A percentile compares a stretch with the other conserved stretches of the same genome.
Evolutionary conservation across 768 basidiomycete species (phyloP).

Genomic region (Mrakia blollopis): DNA sequence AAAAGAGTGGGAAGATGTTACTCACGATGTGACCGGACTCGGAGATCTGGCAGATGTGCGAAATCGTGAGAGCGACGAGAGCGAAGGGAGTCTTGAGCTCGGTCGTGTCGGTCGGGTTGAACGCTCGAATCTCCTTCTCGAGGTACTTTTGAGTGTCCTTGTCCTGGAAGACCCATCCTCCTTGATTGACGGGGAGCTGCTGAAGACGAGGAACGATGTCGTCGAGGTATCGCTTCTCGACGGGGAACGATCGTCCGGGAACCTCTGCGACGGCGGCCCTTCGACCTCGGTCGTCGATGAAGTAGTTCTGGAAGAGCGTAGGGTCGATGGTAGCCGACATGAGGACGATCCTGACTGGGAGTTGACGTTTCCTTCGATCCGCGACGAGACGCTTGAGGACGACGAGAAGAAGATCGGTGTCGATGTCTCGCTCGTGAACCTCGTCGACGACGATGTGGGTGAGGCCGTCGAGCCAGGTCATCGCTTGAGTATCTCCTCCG

Average conservation of each 20-base stretch:
- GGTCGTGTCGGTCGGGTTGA: conserved; percentile 19
- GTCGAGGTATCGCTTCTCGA: conserved; percentile 72
- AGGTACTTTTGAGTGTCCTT: conserved; percentile 68
- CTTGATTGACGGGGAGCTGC: conserved; percentile 37
- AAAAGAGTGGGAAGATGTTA: not conserved
- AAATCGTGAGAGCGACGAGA: conserved; percentile 72
- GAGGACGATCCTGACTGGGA: conserved; percentile 76
- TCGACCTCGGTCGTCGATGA: conserved; percentile 51
- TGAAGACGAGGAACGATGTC: conserved; percentile 55
- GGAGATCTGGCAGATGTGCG: conserved; percentile 66
- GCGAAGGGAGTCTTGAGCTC: conserved; percentile 73
- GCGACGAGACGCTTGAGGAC: conserved; percentile 77
- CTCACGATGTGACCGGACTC: conserved; percentile 57
- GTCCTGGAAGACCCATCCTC: conserved; percentile 65
- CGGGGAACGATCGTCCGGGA: conserved; percentile 89
- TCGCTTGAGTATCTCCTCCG: conserved; percentile 46
- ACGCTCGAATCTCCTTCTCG: conserved; percentile 53
- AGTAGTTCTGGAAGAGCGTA: conserved; percentile 80
- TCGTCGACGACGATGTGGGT: conserved; percentile 93
- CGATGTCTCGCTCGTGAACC: conserved; percentile 91
- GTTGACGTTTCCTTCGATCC: conserved; percentile 56
- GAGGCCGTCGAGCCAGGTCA: conserved; percentile 60
- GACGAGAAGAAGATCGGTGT: conserved; percentile 82
- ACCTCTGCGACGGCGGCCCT: conserved; percentile 70
- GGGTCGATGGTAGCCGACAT: conserved; percentile 98